Evolutionary conservation across 139 green algal species (phyloP).

Genomic region (Axilococcus clingmanii): DNA sequence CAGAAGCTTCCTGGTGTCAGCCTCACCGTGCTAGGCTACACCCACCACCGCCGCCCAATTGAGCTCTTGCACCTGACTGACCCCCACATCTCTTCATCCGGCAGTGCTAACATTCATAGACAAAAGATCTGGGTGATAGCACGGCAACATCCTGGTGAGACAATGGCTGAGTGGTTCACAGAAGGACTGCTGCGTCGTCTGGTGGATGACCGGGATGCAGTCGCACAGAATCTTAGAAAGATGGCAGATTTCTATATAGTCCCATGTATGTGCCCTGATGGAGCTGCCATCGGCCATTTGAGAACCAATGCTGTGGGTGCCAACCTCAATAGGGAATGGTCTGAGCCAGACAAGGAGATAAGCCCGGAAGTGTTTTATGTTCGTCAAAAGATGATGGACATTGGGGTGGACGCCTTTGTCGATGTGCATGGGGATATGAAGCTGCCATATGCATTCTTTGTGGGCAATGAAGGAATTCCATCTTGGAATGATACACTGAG

Average conservation of each 20-base stretch:
- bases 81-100: too few species aligned
- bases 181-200: slow-evolving; percentile 65
- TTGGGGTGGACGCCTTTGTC: slow-evolving; percentile 51
- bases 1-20: too few species aligned
- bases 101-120: too few species aligned
- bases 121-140: slow-evolving; percentile 64
- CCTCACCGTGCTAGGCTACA: too few species aligned
- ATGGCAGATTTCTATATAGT: slow-evolving; percentile 52
- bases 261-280: slow-evolving; percentile 40
- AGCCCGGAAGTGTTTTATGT: slow-evolving; percentile 35
- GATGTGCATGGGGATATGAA: slow-evolving; percentile 67
- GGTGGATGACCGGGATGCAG: slow-evolving; percentile 34
- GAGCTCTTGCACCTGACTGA: too few species aligned
- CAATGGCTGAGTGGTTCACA: slow-evolving; percentile 48
- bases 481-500: slow-evolving; percentile 20
- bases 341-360: slow-evolving; percentile 23
- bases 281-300: slow-evolving; percentile 58
- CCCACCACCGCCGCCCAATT: too few species aligned
- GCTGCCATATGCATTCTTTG: slow-evolving; percentile 62
- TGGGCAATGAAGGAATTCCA: slow-evolving; percentile 41
- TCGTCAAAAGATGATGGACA: slow-evolving; percentile 37
- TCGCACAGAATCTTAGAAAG: slow-evolving; percentile 27
- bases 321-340: slow-evolving; percentile 76
- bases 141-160: slow-evolving; percentile 72
- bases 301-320: slow-evolving; percentile 68